Conservation (phyloP, 345 rosid species). For the Eutrema heterophyllum region DNA sequence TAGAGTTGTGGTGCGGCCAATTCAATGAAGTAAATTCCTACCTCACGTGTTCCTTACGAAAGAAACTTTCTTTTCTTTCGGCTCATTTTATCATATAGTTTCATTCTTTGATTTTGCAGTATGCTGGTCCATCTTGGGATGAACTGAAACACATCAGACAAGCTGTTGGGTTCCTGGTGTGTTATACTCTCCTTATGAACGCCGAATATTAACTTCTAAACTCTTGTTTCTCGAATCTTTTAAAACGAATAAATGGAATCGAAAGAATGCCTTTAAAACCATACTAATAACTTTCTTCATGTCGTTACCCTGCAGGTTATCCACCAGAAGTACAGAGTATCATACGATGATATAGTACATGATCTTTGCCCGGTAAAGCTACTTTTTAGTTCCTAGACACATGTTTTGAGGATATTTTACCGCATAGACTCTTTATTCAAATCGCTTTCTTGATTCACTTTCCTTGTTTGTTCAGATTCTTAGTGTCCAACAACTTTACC, state of each 20-base stretch:
- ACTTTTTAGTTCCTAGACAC: constrained; percentile 9
- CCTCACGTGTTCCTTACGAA: background rate
- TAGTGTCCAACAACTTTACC: constrained; percentile 93
- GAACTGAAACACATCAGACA: constrained; percentile 97
- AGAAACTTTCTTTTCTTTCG: background rate
- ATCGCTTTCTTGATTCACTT: background rate
- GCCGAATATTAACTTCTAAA: background rate
- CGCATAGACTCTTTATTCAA: background rate
- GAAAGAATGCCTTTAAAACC: background rate
- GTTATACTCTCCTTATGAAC: constrained; percentile 6
- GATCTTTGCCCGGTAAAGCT: constrained; percentile 89
- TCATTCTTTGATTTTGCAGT: constrained; percentile 42
- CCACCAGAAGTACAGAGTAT: constrained; percentile 95
- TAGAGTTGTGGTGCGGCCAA: constrained; percentile 96
- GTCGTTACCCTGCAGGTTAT: constrained; percentile 59
- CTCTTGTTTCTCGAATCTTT: background rate
- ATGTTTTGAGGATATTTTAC: background rate
- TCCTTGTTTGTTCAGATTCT: constrained; percentile 53
- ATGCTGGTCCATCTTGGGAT: constrained; percentile 95
- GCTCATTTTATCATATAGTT: background rate
- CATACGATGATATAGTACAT: constrained; percentile 90
- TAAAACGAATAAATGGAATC: background rate
- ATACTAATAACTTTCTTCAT: background rate
- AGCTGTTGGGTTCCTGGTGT: constrained; percentile 97
- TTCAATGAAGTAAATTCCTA: constrained; percentile 75